Percentiles rank a stretch among this genome's conserved stretches.
These are phyloP conservation scores for Kwoniella sp. DNA, from an alignment of 768 basidiomycete species.

Conservation along the genomic window DNA sequence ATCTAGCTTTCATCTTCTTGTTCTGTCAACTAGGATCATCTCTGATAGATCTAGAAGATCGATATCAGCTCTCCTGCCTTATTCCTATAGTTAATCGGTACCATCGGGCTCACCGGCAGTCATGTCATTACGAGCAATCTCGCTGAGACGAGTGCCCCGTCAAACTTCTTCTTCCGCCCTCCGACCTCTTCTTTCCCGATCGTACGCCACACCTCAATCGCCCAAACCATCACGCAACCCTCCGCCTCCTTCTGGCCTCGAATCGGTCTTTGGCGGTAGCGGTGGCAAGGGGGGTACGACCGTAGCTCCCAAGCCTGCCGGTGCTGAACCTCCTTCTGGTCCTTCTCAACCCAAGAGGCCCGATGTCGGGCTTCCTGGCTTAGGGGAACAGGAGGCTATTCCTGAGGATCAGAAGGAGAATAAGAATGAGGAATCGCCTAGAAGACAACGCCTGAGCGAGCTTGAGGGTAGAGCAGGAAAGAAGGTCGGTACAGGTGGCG, in stretches of 20 bases:
- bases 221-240: slow-evolving; percentile 39
- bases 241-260: slow-evolving; percentile 46
- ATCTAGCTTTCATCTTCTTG: neutral
- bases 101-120: slow-evolving; percentile 4
- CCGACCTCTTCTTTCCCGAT: slow-evolving; percentile 30
- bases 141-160: slow-evolving; percentile 33
- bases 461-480: slow-evolving; percentile 37
- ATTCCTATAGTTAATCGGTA: too few relatives aligned
- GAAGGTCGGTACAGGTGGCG: slow-evolving; percentile 46
- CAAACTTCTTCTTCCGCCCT: slow-evolving; percentile 12
- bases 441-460: slow-evolving; percentile 41
- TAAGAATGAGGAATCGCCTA: slow-evolving; percentile 26
- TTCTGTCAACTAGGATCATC: neutral
- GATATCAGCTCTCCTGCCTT: neutral
- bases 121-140: slow-evolving; percentile 43
- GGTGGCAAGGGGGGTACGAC: slow-evolving; percentile 30
- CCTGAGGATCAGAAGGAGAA: slow-evolving; percentile 30
- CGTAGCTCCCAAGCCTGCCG: slow-evolving; percentile 46
- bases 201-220: slow-evolving; percentile 40
- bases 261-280: slow-evolving; percentile 43
- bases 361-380: slow-evolving; percentile 40
- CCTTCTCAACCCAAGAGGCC: slow-evolving; percentile 45
- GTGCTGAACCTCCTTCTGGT: slow-evolving; percentile 39
- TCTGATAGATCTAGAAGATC: neutral
- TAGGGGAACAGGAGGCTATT: slow-evolving; percentile 10